These are phyloP conservation scores for Viola odorata DNA, from an alignment of 345 rosid genomes.

Conservation along the genomic window DNA sequence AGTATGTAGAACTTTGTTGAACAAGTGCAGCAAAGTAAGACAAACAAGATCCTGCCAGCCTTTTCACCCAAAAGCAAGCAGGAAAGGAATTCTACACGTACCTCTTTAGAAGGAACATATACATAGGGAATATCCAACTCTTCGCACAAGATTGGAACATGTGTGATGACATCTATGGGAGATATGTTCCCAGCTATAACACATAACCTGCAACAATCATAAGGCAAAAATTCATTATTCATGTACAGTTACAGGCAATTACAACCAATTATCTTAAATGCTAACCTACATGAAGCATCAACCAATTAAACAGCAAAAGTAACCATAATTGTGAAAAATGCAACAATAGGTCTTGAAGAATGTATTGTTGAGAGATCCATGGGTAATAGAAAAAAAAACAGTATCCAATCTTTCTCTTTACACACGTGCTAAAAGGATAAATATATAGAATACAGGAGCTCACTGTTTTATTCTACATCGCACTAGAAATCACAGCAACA, in stretches of 20 bases:
- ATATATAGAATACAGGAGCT: too few species aligned
- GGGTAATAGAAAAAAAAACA: too few species aligned
- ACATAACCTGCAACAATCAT: slow-evolving; percentile 52
- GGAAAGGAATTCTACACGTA: slow-evolving; percentile 20
- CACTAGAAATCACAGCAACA: too few species aligned
- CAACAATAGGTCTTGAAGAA: too few species aligned
- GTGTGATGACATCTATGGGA: slow-evolving; percentile 95
- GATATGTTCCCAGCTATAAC: slow-evolving; percentile 96
- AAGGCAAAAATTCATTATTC: background rate
- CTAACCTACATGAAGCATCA: too few species aligned
- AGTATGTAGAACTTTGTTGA: background rate
- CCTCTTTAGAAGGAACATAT: slow-evolving; percentile 88
- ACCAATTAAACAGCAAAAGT: too few species aligned
- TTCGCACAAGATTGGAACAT: slow-evolving; percentile 87
- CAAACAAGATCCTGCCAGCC: background rate
- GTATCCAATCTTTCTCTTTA: too few species aligned
- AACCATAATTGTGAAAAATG: too few species aligned
- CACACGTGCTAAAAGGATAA: too few species aligned
- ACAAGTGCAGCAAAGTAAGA: background rate
- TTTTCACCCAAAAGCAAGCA: background rate
- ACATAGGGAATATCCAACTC: slow-evolving; percentile 79
- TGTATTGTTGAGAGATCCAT: too few species aligned
- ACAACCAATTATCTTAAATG: too few species aligned
- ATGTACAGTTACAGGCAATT: background rate
- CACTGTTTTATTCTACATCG: too few species aligned